Base-by-base conservation (phyloP, 2,329 filamentous ascomycete genomes). In the Penicillium sp. region DNA sequence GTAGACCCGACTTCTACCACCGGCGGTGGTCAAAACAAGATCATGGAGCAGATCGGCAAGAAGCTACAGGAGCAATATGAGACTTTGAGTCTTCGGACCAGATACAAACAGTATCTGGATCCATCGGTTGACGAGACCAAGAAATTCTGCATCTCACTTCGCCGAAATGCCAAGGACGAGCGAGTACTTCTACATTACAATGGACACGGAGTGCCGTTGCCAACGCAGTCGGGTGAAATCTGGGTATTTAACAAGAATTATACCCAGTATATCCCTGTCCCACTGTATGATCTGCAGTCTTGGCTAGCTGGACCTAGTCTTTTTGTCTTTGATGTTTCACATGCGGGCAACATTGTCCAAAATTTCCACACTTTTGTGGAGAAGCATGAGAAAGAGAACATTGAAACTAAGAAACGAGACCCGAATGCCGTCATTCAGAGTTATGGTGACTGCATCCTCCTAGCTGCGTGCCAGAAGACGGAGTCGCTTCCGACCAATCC, bases 201-300 rank as follows among this genome's bases (percentile, higher is more conserved):
- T 69, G 94, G 94, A 17, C 94, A 99, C 74, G 94, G 94, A 47
- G 94, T 99, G 12, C 94, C 94, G 1, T 91, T 97, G 70, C 94
- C 94, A 3, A 99, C 94, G 0, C 87, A 90, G 3, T 97, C 93
- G 5, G 94, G 94, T 15, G 94, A 99, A 75, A 96, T 99, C 21
- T 99, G 94, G 94, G 95, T 97, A 6, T 99, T 99, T 75, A 99
- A 99, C 77, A 93, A 94, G 67, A 97, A 91, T 66, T 99, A 97
- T 73, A 99, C 94, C 0, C 94, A 99, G 76, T 99, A 99, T 72
- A 99, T 99, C 42, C 94, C 94, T 0, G 90, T 99, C 43, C 96
- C 93, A 1, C 80, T 99, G 9, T 97, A 96, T 69, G 94, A 99
- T 71, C 79, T 99, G 45, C 93, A 97, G 75, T 89, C 90, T 58